A percentile compares a stretch with the other conserved stretches of the same genome.
These are phyloP conservation scores for Ogataea parapolymorpha DNA, from an alignment of 805 yeast genomes.

Conservation along the genomic window DNA sequence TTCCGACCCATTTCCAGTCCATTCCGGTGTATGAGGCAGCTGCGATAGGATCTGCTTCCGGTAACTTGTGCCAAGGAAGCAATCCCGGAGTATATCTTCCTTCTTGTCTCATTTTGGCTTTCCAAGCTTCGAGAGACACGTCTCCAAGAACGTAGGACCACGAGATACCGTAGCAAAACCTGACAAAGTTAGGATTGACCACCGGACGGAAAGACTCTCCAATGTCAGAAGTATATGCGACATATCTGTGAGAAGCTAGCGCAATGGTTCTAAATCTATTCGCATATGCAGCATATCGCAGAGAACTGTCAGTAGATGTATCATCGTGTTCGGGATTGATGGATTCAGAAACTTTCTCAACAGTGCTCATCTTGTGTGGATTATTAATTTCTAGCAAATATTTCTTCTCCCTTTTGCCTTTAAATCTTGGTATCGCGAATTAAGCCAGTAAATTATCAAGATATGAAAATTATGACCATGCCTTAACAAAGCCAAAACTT, in stretches of 20 bases:
- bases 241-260: slow-evolving; percentile 72
- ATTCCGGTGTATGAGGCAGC: slow-evolving; percentile 39
- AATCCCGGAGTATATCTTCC: slow-evolving; percentile 60
- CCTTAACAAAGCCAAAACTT: slow-evolving; percentile 58
- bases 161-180: slow-evolving; percentile 64
- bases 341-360: slow-evolving; percentile 6
- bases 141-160: slow-evolving; percentile 78
- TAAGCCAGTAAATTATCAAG: too few relatives aligned
- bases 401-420: background rate
- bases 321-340: slow-evolving; percentile 8
- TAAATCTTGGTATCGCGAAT: slow-evolving; percentile 2
- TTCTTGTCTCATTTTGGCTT: slow-evolving; percentile 59
- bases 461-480: slow-evolving; percentile 31
- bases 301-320: slow-evolving; percentile 24
- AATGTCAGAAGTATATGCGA: slow-evolving; percentile 82
- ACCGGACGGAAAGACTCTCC: slow-evolving; percentile 86
- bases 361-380: background rate
- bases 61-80: slow-evolving; percentile 62
- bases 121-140: slow-evolving; percentile 72
- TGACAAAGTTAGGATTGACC: slow-evolving; percentile 66
- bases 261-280: slow-evolving; percentile 68
- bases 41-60: slow-evolving; percentile 39
- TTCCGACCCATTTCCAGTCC: slow-evolving; percentile 64
- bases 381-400: background rate
- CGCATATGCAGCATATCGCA: slow-evolving; percentile 83